Base-by-base conservation (phyloP, 2,329 filamentous ascomycete genomes). In the Paradendryphiella salina region DNA sequence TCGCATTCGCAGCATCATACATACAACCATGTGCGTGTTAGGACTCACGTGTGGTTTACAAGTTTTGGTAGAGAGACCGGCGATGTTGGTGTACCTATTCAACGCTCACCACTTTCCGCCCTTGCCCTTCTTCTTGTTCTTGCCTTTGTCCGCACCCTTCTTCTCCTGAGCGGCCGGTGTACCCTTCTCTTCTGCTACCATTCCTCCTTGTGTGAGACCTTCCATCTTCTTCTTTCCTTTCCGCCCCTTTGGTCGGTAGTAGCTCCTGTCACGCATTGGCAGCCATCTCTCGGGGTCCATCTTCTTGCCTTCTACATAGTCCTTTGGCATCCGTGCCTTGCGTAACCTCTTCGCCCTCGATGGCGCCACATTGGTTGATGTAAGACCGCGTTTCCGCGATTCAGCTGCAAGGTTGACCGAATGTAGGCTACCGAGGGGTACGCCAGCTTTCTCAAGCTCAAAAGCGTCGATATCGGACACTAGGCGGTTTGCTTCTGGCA, bases 261-360 rank as follows among this genome's bases (percentile, higher is more conserved):
- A 89, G 63, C 89, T 94, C 50, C 94, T 83, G 71, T 99, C 94
- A 44, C 88, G 85, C 65, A 97, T 79, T 10, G 94, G 93, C 53
- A 99, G 76, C 94, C 94, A 99, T 56, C 94, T 82, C 75, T 99
- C 94, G 0, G 90, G 86, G 72, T 99, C 94, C 28, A 89, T 83
- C 59, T 85, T 86, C 79, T 91, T 95, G 62, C 81, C 84, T 44
- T 89, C 82, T 52, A 90, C 89, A 66, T 84, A 89, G 65, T 86
- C 82, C 74, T 89, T 90, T 26, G 88, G 88, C 64, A 89, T 77
- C 61, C 83, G 83, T 49, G 78, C 82, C 69, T 81, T 80, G 39
- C 80, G 77, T 29, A 81, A 78, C 65, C 81, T 82, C 67, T 83
- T 85, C 52, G 81, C 77, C 66, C 84, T 85, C 29, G 76, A 74